Base-by-base conservation (phyloP, 2,329 filamentous ascomycete species). In the Taxawa tesnikishii region DNA sequence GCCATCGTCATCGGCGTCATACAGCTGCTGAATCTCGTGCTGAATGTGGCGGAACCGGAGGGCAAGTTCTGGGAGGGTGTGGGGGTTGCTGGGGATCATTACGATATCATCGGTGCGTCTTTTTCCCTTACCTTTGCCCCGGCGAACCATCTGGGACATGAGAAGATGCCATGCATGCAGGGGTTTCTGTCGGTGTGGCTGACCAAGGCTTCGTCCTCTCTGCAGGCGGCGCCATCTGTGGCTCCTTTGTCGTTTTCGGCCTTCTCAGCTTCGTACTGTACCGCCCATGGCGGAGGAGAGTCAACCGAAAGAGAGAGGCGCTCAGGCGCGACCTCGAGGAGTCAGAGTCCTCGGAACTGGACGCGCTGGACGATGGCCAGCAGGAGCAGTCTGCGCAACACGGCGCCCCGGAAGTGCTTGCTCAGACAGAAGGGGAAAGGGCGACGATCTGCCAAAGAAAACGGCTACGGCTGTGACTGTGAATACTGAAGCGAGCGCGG, bases 31-130 rank as follows among this genome's bases (percentile, higher is more conserved):
- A 84, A 76, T 2, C 64, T 96, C 7, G 67, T 84, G 2, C 63
- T 83, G 33, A 83, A 87, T 46, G 77, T 88, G 1, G 78, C 80
- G 0, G 65, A 80, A 32, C 79, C 82, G 0, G 59, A 68, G 11
- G 85, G 84, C 0, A 56, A 55, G n/a, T 94, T 96, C 55, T 96
- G 90, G 90, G 77, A 93, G 32, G 87, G 85, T 1, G 80, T 96
- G 0, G 70, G 74, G 30, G 70, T 66, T 1, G 75, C 80, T 1
- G 75, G 81, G 0, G 83, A 94, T 41, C 68, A 85, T 50, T 94
- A 84, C 44, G 83, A 93, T 55, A 71, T 88, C 38, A 77, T 94
- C 28, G 85, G 87, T 33, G 15, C 16, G 39, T 38, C 4, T 4
- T 10, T 3, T 29, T 13, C 10, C 10, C 18, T 26, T n/a, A 10